Conservation (phyloP, 345 rosid species). For the Cardamine occulta region DNA sequence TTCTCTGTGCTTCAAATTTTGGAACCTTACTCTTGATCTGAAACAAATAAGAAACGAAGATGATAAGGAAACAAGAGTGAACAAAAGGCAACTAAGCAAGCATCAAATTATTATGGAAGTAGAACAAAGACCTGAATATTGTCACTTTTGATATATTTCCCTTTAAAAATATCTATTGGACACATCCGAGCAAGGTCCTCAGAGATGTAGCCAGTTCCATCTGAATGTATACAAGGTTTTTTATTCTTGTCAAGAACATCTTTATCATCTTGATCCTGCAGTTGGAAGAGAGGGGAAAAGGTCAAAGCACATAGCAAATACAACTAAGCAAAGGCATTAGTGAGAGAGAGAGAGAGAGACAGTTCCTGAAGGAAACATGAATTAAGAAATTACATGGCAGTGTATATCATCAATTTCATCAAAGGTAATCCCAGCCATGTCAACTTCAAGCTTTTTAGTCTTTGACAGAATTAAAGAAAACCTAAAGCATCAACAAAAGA, state of each 20-base stretch:
- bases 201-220: no score
- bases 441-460: conserved; percentile 56
- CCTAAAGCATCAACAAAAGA: conserved; percentile 51
- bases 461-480: conserved; percentile 75
- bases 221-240: no score
- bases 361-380: background rate
- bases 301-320: background rate
- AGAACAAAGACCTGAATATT: no score
- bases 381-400: conserved; percentile 56
- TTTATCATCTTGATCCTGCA: conserved; percentile 56
- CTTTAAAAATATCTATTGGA: no score
- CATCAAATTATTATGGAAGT: no score
- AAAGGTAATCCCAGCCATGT: conserved; percentile 44
- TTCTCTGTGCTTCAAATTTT: no score
- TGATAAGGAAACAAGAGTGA: no score
- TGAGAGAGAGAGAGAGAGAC: background rate
- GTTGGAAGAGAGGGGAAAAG: background rate
- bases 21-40: no score
- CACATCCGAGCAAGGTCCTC: no score
- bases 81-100: no score
- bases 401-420: conserved; percentile 43
- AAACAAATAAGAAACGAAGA: no score
- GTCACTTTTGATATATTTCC: no score
- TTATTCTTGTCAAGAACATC: conserved; percentile 39
- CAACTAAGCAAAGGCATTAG: background rate